Base-by-base conservation (phyloP, 768 basidiomycete species). In the Russula sp. region DNA sequence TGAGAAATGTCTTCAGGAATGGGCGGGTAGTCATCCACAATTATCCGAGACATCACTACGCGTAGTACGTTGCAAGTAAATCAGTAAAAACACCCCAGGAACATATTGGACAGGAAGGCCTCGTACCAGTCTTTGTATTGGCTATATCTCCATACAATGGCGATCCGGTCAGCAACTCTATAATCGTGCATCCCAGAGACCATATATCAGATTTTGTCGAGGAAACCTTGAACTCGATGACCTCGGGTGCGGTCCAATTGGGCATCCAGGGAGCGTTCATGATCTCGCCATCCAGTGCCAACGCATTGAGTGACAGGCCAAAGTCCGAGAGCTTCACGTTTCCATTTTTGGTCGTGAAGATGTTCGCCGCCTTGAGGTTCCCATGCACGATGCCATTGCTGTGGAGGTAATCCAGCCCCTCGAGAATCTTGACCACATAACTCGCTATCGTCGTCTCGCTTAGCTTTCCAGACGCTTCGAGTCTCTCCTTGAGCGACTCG, bases 41-140 rank as follows among this genome's bases (percentile, higher is more conserved):
- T 94, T 70, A 98, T 98, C 34, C 87, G 88, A 77, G 93, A 98
- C 89, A 98, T 95, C 56, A 98, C 95, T 88, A 10, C 3, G 25
- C 25, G 3, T 2, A 51, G n/a, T 10, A 36, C 20, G 34, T n/a
- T 20, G 18, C 2, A 36, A 9, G 16, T 16, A 14, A 18, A 6
- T 42, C 16, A 42, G 41, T 14, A 42, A 42, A 14, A 18, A 11
- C 13, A 18, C 41, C 41, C 13, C 25, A 29, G 4, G 10, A 18
- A 13, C 10, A 36, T 5, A 51, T 34, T 11, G 34, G 10, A 13
- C 22, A 51, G 18, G 7, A 29, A 29, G 46, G 11, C 14, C 25
- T 14, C n/a, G 49, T 34, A 35, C 49, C 49, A 13, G 9, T 20
- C 22, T 18, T 34, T 13, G n/a, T 7, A 9, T 36, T 11, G 34